These are phyloP conservation scores for Rhytidiadelphus loreus DNA, from an alignment of 225 moss, liverwort and hornwort genomes.

Conservation along the genomic window DNA sequence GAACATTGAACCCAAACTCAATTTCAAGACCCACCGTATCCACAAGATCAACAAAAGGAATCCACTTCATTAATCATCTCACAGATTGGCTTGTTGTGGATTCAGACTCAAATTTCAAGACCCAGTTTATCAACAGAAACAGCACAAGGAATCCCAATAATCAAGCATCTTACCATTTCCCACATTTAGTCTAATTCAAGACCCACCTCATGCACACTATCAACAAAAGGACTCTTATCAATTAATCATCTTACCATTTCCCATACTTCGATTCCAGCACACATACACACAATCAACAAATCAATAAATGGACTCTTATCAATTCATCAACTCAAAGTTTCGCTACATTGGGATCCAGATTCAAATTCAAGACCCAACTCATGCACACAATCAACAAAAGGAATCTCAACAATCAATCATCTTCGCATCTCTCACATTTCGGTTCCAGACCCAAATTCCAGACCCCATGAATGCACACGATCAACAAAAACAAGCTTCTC, in stretches of 20 bases:
- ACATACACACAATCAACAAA: too few species aligned
- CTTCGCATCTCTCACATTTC: background rate
- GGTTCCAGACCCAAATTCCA: background rate
- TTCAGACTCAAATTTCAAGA: background rate
- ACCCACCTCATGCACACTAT: too few species aligned
- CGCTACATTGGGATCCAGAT: background rate
- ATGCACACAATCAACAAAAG: background rate
- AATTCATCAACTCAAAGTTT: background rate
- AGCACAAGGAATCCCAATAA: background rate
- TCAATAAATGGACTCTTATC: background rate
- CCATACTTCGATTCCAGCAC: too few species aligned
- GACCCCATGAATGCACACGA: background rate
- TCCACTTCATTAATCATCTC: background rate
- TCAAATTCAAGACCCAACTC: background rate
- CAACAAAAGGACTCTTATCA: background rate
- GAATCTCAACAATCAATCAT: background rate
- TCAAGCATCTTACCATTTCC: background rate
- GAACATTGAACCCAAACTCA: background rate
- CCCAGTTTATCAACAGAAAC: background rate
- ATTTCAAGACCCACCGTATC: background rate
- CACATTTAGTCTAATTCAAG: background rate
- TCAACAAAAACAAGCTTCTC: background rate
- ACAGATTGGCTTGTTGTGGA: background rate
- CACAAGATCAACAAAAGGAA: background rate
- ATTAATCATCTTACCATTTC: too few species aligned